phyloP scores from a whole-genome alignment of 257 asterid species.

The Nicotiana paniculata region DNA sequence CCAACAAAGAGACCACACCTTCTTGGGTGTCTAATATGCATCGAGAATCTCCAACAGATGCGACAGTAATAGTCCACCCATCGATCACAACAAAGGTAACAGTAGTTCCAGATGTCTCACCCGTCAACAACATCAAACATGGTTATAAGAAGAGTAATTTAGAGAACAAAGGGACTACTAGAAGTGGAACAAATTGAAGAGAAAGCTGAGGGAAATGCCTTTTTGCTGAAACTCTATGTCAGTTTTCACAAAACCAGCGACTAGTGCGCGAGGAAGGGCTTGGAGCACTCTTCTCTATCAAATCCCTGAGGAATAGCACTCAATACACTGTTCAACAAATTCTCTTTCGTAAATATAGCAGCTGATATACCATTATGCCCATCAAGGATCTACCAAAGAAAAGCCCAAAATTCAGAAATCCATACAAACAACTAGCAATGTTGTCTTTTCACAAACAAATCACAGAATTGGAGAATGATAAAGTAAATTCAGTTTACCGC shows the following conservation, averaged over 20 bases:
- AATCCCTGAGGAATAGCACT: conserved; percentile 76
- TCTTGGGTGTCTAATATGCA: conserved; percentile 94
- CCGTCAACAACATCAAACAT: conserved; percentile 30
- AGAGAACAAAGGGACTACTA: not conserved
- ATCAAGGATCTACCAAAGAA: conserved; percentile 59
- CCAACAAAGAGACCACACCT: conserved; percentile 77
- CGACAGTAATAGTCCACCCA: conserved; percentile 99
- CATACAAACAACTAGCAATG: not conserved
- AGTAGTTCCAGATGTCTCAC: conserved; percentile 96
- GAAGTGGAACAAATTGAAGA: too few relatives aligned
- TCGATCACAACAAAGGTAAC: conserved; percentile 92
- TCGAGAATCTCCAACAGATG: conserved; percentile 98
- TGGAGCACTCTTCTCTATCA: conserved; percentile 91
- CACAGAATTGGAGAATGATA: not conserved
- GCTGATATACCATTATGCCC: conserved; percentile 98
- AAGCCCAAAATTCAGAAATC: conserved; percentile 11
- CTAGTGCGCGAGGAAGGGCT: conserved; percentile 89
- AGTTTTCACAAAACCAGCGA: conserved; percentile 96
- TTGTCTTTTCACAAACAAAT: not conserved
- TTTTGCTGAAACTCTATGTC: conserved; percentile 90
- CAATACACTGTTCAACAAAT: conserved; percentile 72
- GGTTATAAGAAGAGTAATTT: conserved; percentile 11
- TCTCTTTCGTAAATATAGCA: conserved; percentile 87
- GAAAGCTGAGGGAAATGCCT: conserved; percentile 28
- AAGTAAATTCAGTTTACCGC: conserved; percentile 42